A percentile compares a stretch with the other conserved stretches of the same genome.
Evolutionary conservation across 2,329 filamentous ascomycete genomes (phyloP).

Genomic region (Colletotrichum echinochloae): DNA sequence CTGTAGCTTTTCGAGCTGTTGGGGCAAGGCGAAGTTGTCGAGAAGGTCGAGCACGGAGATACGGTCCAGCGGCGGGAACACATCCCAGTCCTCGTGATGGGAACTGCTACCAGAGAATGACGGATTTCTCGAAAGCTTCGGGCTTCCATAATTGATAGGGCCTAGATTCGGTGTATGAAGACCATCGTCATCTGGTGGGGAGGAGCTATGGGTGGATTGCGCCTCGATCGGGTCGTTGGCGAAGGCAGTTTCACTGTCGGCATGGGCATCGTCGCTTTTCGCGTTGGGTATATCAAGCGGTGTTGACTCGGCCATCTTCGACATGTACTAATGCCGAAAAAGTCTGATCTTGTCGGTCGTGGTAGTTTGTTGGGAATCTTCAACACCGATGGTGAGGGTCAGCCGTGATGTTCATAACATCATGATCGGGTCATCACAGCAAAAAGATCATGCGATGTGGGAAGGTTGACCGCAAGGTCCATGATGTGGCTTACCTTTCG

Average conservation of each 20-base stretch:
- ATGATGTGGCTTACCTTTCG: background rate
- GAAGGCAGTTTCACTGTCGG: constrained; percentile 57
- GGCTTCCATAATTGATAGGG: constrained; percentile 60
- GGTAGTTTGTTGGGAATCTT: background rate
- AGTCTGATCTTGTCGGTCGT: background rate
- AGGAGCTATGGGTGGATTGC: constrained; percentile 55
- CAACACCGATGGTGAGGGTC: background rate
- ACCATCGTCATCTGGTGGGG: constrained; percentile 57
- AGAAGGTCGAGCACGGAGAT: constrained; percentile 93
- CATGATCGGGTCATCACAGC: background rate
- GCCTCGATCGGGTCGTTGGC: constrained; percentile 57
- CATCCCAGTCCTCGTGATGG: constrained; percentile 91
- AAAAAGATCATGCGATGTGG: background rate
- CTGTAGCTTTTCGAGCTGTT: constrained; percentile 92
- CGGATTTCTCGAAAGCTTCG: constrained; percentile 76
- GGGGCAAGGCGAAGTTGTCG: constrained; percentile 91
- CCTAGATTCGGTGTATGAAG: constrained; percentile 65
- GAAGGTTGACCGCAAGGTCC: background rate
- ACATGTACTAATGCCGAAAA: constrained; percentile 30
- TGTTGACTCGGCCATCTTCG: constrained; percentile 48
- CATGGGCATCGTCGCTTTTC: constrained; percentile 54
- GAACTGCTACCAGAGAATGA: constrained; percentile 88
- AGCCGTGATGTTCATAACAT: background rate
- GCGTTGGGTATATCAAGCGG: constrained; percentile 48
- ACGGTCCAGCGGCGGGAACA: constrained; percentile 88